phyloP scores from a whole-genome alignment of 1,284 basidiomycete genomes.

The Cystobasidium sp. region DNA sequence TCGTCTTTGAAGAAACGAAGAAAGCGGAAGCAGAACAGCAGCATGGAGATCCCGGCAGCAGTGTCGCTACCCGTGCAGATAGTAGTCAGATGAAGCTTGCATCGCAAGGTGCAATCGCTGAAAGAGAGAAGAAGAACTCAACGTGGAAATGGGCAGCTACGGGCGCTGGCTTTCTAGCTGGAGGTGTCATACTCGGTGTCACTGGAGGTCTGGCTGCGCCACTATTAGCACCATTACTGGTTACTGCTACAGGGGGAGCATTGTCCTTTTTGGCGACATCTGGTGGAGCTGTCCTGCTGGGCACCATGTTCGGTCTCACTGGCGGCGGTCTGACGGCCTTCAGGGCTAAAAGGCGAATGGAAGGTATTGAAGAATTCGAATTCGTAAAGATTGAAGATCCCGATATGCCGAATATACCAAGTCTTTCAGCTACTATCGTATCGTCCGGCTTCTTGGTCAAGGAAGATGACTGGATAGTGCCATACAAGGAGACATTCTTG shows the following conservation, averaged over 20 bases:
- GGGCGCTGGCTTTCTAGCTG: slow-evolving; percentile 60
- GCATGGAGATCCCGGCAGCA: background rate
- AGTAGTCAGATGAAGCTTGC: slow-evolving; percentile 35
- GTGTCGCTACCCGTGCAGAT: slow-evolving; percentile 1
- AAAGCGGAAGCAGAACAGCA: slow-evolving; percentile 34
- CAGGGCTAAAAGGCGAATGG: slow-evolving; percentile 61
- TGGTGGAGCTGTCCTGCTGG: slow-evolving; percentile 56
- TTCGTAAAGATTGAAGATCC: slow-evolving; percentile 59
- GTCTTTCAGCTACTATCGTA: slow-evolving; percentile 56
- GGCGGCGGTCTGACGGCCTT: slow-evolving; percentile 59
- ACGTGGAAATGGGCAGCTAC: slow-evolving; percentile 59
- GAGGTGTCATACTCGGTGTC: slow-evolving; percentile 61
- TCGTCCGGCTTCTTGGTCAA: slow-evolving; percentile 61
- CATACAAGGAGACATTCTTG: slow-evolving; percentile 55
- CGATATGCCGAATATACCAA: slow-evolving; percentile 52
- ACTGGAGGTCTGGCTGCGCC: slow-evolving; percentile 64
- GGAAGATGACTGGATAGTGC: slow-evolving; percentile 58
- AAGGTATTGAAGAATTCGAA: slow-evolving; percentile 61
- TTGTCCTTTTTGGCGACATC: slow-evolving; percentile 58
- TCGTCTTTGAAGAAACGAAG: slow-evolving; percentile 42
- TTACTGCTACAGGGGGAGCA: slow-evolving; percentile 57
- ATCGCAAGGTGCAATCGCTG: slow-evolving; percentile 30
- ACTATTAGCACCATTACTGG: slow-evolving; percentile 60
- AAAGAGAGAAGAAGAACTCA: slow-evolving; percentile 54
- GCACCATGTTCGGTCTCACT: slow-evolving; percentile 62